These are phyloP conservation scores for Boletus eberwhitei DNA, from an alignment of 768 basidiomycete genomes.

Conservation along the genomic window DNA sequence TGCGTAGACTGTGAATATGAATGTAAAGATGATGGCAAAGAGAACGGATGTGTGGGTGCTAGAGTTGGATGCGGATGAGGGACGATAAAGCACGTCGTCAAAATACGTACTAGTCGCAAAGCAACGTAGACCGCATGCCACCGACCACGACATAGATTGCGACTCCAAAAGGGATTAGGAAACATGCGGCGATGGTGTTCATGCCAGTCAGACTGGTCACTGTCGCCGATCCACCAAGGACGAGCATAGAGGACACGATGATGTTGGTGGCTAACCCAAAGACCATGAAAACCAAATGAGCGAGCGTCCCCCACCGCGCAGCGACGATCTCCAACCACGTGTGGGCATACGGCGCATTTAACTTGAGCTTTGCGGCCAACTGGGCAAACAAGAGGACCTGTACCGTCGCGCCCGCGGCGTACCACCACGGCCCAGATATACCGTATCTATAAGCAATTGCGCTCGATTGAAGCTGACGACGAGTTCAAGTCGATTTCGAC, in stretches of 20 bases:
- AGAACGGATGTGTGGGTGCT: slow-evolving; percentile 87
- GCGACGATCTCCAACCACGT: slow-evolving; percentile 88
- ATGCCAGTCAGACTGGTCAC: slow-evolving; percentile 88
- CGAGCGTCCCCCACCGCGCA: slow-evolving; percentile 72
- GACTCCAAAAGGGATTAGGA: slow-evolving; percentile 85
- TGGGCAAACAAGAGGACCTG: slow-evolving; percentile 90
- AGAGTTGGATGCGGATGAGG: neutral
- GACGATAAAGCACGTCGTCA: neutral
- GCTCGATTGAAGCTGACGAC: slow-evolving; percentile 64
- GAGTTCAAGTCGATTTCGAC: slow-evolving; percentile 4
- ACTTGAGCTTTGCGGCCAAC: slow-evolving; percentile 88
- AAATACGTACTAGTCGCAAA: slow-evolving; percentile 77
- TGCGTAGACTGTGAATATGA: slow-evolving; percentile 78
- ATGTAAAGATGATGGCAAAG: slow-evolving; percentile 79
- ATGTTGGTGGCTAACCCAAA: slow-evolving; percentile 92
- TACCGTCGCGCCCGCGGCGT: slow-evolving; percentile 84
- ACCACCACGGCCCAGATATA: slow-evolving; percentile 88
- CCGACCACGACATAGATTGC: slow-evolving; percentile 86
- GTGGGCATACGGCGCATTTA: slow-evolving; percentile 84
- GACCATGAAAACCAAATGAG: slow-evolving; percentile 84
- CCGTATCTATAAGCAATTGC: slow-evolving; percentile 84
- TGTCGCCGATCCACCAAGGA: slow-evolving; percentile 81
- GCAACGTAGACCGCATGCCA: slow-evolving; percentile 80
- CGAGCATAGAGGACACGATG: slow-evolving; percentile 85
- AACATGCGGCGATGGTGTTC: slow-evolving; percentile 86